Evolutionary conservation across 768 basidiomycete species (phyloP).

Genomic region (Gelatoporia subvermispora): DNA sequence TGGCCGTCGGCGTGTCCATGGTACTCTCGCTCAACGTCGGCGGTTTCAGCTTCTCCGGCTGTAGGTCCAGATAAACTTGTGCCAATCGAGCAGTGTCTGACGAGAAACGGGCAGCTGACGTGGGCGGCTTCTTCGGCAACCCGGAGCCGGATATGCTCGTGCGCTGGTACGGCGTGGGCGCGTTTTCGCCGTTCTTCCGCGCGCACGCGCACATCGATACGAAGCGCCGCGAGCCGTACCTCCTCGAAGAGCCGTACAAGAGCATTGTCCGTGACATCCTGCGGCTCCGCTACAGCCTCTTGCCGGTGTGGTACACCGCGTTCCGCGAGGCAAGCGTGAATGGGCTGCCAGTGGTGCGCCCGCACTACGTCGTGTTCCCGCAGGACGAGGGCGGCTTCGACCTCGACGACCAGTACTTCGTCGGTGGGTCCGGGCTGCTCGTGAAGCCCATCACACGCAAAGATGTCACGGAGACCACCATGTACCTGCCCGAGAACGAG

Average conservation of each 20-base stretch:
- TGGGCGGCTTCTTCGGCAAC: slow-evolving; percentile 98
- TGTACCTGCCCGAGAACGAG: slow-evolving; percentile 88
- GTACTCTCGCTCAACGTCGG: slow-evolving; percentile 82
- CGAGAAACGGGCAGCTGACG: slow-evolving; percentile 62
- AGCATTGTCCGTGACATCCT: slow-evolving; percentile 74
- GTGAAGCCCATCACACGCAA: slow-evolving; percentile 85
- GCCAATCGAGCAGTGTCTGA: slow-evolving; percentile 6
- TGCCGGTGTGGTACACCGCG: slow-evolving; percentile 97
- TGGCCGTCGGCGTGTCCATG: slow-evolving; percentile 92
- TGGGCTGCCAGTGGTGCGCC: slow-evolving; percentile 81
- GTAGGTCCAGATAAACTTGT: slow-evolving; percentile 42
- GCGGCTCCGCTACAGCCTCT: slow-evolving; percentile 76
- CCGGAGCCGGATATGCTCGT: slow-evolving; percentile 92
- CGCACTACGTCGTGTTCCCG: slow-evolving; percentile 95
- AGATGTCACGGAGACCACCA: slow-evolving; percentile 58
- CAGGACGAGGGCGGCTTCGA: slow-evolving; percentile 80
- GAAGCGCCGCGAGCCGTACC: slow-evolving; percentile 93
- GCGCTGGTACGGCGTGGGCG: slow-evolving; percentile 95
- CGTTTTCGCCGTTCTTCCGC: slow-evolving; percentile 95
- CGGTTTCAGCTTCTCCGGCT: slow-evolving; percentile 88
- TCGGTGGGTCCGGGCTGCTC: slow-evolving; percentile 84
- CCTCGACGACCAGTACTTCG: slow-evolving; percentile 91
- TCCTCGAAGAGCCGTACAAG: slow-evolving; percentile 87
- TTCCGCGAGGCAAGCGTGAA: slow-evolving; percentile 83
- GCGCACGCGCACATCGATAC: slow-evolving; percentile 98